phyloP scores from a whole-genome alignment of 2,329 filamentous ascomycete species.

The Calonectria leucothoes region DNA sequence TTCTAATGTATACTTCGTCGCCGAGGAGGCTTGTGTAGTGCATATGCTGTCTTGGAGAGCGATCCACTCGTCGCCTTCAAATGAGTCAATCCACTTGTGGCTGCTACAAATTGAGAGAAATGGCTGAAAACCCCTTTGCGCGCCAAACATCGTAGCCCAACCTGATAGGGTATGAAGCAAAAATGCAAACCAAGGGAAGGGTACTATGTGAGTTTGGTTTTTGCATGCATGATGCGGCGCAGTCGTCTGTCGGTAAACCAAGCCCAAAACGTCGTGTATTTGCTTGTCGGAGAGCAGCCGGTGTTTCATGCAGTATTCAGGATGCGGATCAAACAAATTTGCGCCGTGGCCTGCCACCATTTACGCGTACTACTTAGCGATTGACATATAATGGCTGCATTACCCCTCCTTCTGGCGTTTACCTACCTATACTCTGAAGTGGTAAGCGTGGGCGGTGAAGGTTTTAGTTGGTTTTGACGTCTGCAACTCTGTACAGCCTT shows the following conservation, averaged over 20 bases:
- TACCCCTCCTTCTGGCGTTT: constrained; percentile 37
- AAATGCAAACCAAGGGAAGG: background rate
- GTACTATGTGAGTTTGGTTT: background rate
- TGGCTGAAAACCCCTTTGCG: background rate
- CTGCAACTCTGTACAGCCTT: constrained; percentile 32
- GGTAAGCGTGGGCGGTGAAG: constrained; percentile 40
- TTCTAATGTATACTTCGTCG: background rate
- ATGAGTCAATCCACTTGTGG: background rate
- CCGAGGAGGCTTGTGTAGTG: background rate
- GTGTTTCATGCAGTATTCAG: background rate
- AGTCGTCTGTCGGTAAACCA: background rate
- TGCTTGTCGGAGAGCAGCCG: background rate
- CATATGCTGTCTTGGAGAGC: background rate
- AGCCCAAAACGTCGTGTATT: background rate
- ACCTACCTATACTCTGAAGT: constrained; percentile 4
- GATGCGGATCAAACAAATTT: background rate
- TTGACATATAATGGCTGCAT: constrained; percentile 2
- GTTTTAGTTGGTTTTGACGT: constrained; percentile 36
- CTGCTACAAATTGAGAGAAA: background rate
- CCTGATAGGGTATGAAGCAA: no score
- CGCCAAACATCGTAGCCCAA: background rate
- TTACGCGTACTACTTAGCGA: background rate
- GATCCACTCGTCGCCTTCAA: background rate
- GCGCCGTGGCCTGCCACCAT: background rate
- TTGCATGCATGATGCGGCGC: background rate